Evolutionary conservation across 2,329 filamentous ascomycete genomes (phyloP).

Genomic region (Triangularia verruculosa): DNA sequence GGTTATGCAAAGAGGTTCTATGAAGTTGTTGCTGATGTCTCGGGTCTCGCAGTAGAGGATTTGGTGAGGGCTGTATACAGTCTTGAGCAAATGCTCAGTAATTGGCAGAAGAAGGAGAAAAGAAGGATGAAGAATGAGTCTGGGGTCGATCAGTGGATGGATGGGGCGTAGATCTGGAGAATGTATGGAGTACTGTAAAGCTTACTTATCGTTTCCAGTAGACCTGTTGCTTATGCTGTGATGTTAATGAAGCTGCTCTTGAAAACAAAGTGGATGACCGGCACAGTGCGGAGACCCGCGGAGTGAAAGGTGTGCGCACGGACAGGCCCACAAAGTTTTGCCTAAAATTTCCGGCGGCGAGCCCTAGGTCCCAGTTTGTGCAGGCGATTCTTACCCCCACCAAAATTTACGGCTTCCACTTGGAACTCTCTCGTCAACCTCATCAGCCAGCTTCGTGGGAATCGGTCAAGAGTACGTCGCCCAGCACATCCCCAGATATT

Average conservation of each 20-base stretch:
- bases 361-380: constrained; percentile 23
- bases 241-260: neutral
- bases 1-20: constrained; percentile 42
- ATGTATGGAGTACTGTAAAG: neutral
- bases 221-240: neutral
- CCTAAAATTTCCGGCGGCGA: constrained; percentile 22
- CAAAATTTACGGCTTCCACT: constrained; percentile 39
- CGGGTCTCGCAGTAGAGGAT: constrained; percentile 35
- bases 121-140: constrained; percentile 43
- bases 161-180: neutral
- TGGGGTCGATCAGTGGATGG: neutral
- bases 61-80: constrained; percentile 37
- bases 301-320: constrained; percentile 2
- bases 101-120: constrained; percentile 34
- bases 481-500: constrained; percentile 11
- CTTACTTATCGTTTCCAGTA: too few species aligned
- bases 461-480: constrained; percentile 57
- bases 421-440: constrained; percentile 38
- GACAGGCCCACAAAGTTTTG: constrained; percentile 7
- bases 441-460: constrained; percentile 43
- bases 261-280: neutral
- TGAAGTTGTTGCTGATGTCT: constrained; percentile 39
- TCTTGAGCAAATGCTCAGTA: constrained; percentile 37
- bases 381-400: constrained; percentile 35
- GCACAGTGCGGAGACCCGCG: neutral